Evolutionary conservation across 768 basidiomycete genomes (phyloP).

Genomic region (Lactarius hengduanensis): DNA sequence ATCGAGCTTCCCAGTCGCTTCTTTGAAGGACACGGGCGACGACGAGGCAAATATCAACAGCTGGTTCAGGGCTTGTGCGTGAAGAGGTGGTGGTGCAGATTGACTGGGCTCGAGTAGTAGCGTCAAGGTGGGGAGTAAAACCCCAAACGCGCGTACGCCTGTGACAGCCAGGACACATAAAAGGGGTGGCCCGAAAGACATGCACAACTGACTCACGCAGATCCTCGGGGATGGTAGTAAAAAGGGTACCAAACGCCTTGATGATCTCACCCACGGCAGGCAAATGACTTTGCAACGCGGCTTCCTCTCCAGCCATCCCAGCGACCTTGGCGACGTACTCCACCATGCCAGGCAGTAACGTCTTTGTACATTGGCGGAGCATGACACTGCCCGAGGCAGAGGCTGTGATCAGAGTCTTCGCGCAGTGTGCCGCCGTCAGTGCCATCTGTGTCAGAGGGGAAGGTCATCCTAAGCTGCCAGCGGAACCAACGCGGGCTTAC

Average conservation of each 20-base stretch:
- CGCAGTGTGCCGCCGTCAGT: constrained; percentile 86
- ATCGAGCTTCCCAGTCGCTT: constrained; percentile 26
- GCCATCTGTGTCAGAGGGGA: constrained; percentile 51
- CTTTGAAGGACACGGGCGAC: constrained; percentile 29
- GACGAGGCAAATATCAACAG: constrained; percentile 27
- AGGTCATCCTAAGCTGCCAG: constrained; percentile 1
- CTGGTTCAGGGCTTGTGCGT: constrained; percentile 27
- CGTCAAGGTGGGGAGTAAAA: constrained; percentile 28
- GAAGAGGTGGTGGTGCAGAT: constrained; percentile 20
- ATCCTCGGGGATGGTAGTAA: constrained; percentile 24
- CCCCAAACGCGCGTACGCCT: constrained; percentile 26
- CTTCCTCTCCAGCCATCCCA: constrained; percentile 55
- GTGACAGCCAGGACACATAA: not conserved
- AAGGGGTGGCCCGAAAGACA: not conserved
- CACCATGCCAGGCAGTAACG: constrained; percentile 80
- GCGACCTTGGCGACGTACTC: constrained; percentile 73
- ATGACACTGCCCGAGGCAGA: constrained; percentile 62
- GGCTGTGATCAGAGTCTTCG: constrained; percentile 76
- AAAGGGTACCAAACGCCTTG: constrained; percentile 58
- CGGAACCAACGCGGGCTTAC: constrained; percentile 40
- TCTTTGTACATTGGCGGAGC: constrained; percentile 67
- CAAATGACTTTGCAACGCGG: constrained; percentile 53
- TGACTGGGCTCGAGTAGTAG: constrained; percentile 25
- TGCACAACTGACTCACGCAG: constrained; percentile 22
- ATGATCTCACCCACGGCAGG: constrained; percentile 75